These are phyloP conservation scores for Fraxinus pennsylvanica DNA, from an alignment of 257 asterid genomes.

Conservation along the genomic window DNA sequence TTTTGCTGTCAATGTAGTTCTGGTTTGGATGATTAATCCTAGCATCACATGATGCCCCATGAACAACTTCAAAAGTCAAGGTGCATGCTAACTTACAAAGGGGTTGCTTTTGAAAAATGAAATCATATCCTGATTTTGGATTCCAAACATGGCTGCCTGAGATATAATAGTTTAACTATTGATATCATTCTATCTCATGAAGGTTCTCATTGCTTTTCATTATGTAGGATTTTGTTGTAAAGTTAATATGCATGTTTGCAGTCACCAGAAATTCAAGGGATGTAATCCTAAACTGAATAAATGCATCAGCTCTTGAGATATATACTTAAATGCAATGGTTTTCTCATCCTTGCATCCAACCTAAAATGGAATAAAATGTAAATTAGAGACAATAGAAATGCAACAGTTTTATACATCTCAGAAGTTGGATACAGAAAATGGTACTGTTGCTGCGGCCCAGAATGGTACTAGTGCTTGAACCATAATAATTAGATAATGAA, in stretches of 20 bases:
- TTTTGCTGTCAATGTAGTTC: slow-evolving; percentile 76
- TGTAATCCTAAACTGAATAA: background rate
- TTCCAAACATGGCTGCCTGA: background rate
- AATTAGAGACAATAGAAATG: background rate
- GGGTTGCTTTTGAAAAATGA: background rate
- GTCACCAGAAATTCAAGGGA: background rate
- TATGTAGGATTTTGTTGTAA: background rate
- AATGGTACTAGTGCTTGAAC: background rate
- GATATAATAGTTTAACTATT: background rate
- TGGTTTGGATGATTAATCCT: slow-evolving; percentile 96
- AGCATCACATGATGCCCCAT: slow-evolving; percentile 72
- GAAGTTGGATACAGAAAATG: background rate
- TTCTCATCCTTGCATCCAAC: background rate
- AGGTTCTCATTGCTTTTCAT: background rate
- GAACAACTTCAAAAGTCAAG: slow-evolving; percentile 94
- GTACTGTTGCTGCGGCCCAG: background rate
- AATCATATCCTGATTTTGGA: slow-evolving; percentile 4
- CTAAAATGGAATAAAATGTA: background rate
- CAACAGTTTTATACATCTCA: background rate
- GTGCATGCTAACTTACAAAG: slow-evolving; percentile 57
- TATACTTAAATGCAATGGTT: background rate
- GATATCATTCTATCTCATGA: background rate
- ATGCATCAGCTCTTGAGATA: background rate
- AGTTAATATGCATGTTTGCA: background rate
- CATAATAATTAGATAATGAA: too few relatives aligned